A percentile compares a stretch with the other conserved stretches of the same genome.
phyloP scores from a whole-genome alignment of 306 rosid genomes.

The Inga laurina region DNA sequence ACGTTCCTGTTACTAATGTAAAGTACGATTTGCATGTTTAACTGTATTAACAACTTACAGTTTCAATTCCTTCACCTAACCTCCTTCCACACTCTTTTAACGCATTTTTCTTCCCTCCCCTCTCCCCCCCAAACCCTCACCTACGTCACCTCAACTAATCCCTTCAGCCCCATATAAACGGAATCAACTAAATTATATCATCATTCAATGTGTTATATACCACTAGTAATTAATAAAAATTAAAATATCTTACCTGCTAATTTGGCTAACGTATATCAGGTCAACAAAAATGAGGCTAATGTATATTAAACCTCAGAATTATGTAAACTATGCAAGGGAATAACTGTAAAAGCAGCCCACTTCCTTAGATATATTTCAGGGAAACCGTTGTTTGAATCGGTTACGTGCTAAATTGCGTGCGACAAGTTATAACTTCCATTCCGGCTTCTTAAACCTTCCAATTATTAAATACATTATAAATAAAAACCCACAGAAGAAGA shows the following conservation, averaged over 20 bases:
- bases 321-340: too few relatives aligned
- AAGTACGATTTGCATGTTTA: too few relatives aligned
- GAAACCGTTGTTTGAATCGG: constrained; percentile 44
- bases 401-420: constrained; percentile 21
- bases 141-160: constrained; percentile 18
- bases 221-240: too few relatives aligned
- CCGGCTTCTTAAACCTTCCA: constrained; percentile 12
- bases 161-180: neutral
- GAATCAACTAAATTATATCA: neutral
- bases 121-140: neutral
- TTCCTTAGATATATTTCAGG: neutral
- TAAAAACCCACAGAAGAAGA: neutral
- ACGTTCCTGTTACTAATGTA: too few relatives aligned
- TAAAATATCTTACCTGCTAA: too few relatives aligned
- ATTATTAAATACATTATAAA: neutral
- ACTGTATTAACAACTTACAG: constrained; percentile 31
- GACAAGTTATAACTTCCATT: constrained; percentile 49
- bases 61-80: constrained; percentile 30
- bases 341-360: neutral
- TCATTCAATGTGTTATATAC: neutral
- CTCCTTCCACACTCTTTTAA: constrained; percentile 5
- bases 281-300: too few relatives aligned
- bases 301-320: too few relatives aligned
- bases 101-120: neutral
- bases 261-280: too few relatives aligned